Evolutionary conservation across 768 basidiomycete species (phyloP), one percentile per base, ranked within the genome.

Genomic region (Leccinum imitatum): DNA sequence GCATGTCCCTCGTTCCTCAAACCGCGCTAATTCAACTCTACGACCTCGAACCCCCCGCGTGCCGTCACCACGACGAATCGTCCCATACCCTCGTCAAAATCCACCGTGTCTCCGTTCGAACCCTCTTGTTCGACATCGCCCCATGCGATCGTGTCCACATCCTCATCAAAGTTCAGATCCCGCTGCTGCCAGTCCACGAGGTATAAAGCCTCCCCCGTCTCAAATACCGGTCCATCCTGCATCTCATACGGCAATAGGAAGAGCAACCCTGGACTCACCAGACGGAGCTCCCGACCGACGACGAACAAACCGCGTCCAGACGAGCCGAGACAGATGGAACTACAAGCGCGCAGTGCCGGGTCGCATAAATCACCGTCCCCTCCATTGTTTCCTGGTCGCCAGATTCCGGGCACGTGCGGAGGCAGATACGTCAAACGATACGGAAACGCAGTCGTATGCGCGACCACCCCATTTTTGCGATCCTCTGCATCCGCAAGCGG

Each of bases 41-140:
- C 62, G 52, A 74, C 63, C 4, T 72, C 73, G 27, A 72, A 70
- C 4, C 68, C 71, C 2, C 71, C 71, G 19, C 50, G 35, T 56
- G 53, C 64, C 17, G 53, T 71, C 13, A 66, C 66, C 51, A 72
- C 68, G 35, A 72, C 72, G 15, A 74, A 59, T 19, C 72, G 68
- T 23, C 72, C 72, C 63, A 71, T 72, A 3, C 71, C 69, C 54
- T 72, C 71, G 19, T 72, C 71, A 33, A 72, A 72, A 47, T 72
- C 71, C 50, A 74, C 65, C 52, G 50, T 63, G 54, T 72, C 69
- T 10, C 59, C 63, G 19, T 47, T 35, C 30, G 7, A 13, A 1
- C 27, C 13, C 27, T 27, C 51, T 57, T 54, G 30, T 10, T 47
- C 46, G 8, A 4, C 35, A 25, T 23, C 50, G 41, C 30, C 57